A percentile compares a stretch with the other conserved stretches of the same genome.
Evolutionary conservation across 2,329 filamentous ascomycete genomes (phyloP).

Genomic region (Aspergillus udagawae): DNA sequence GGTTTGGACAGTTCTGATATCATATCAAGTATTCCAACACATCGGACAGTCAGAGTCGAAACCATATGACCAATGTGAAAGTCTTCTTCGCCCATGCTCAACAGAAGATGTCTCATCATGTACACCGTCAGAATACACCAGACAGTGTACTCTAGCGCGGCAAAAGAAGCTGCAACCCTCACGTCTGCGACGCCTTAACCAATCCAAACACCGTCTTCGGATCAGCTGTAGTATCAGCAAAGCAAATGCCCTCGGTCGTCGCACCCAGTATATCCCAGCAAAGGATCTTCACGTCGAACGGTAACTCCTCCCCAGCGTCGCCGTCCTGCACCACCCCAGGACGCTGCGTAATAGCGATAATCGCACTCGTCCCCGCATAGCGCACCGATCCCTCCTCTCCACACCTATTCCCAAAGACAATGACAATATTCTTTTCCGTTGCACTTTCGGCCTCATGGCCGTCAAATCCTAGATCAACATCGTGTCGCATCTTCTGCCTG

Average conservation of each 20-base stretch:
- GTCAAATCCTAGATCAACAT: constrained; percentile 19
- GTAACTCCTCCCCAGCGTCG: constrained; percentile 13
- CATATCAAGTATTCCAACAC: neutral
- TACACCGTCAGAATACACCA: neutral
- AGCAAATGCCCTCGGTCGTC: constrained; percentile 42
- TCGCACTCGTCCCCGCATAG: constrained; percentile 48
- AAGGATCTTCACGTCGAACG: constrained; percentile 37
- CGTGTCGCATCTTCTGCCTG: constrained; percentile 27
- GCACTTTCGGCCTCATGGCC: constrained; percentile 10
- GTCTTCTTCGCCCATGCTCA: neutral
- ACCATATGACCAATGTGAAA: neutral
- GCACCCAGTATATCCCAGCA: constrained; percentile 46
- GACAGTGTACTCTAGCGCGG: neutral
- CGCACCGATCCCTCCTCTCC: constrained; percentile 43
- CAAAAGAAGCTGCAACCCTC: neutral
- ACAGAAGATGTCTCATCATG: neutral
- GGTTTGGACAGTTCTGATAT: neutral
- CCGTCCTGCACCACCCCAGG: constrained; percentile 12
- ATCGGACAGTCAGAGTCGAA: neutral
- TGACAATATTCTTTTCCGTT: constrained; percentile 34
- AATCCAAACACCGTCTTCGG: constrained; percentile 39
- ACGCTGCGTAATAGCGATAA: constrained; percentile 38
- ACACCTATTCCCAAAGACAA: constrained; percentile 46
- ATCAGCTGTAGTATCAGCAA: constrained; percentile 43
- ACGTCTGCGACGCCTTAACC: constrained; percentile 8